Percentiles rank a stretch among this genome's conserved stretches.
phyloP scores from a whole-genome alignment of 1,284 basidiomycete genomes.

The Ustilago loliicola region DNA sequence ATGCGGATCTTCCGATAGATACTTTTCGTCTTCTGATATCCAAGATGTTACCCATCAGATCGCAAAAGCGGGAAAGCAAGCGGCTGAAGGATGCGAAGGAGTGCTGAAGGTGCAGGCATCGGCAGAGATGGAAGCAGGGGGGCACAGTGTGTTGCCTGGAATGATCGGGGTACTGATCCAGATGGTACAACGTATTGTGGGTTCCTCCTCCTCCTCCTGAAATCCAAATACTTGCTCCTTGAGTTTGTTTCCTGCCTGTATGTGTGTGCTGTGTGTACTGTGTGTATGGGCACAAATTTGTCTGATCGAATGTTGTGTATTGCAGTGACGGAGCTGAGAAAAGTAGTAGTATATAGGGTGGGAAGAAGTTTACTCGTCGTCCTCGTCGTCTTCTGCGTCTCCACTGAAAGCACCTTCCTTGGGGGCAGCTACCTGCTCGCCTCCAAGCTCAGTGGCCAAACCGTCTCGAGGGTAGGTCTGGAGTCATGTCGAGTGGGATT shows the following conservation, averaged over 20 bases:
- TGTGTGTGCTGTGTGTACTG: no score
- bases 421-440: conserved; percentile 48
- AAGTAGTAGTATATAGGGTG: background rate
- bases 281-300: background rate
- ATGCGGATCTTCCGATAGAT: conserved; percentile 28
- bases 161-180: conserved; percentile 28
- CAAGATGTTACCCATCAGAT: conserved; percentile 9
- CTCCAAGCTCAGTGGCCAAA: conserved; percentile 64
- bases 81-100: background rate
- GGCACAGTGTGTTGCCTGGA: conserved; percentile 20
- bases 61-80: conserved; percentile 2
- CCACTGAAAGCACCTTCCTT: conserved; percentile 55
- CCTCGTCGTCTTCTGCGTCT: conserved; percentile 50
- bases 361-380: conserved; percentile 42
- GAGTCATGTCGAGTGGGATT: background rate
- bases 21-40: conserved; percentile 26
- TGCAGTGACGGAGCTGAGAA: conserved; percentile 10
- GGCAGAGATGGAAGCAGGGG: conserved; percentile 24
- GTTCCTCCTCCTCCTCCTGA: background rate
- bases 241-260: no score
- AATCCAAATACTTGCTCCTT: background rate
- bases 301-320: conserved; percentile 16
- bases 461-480: conserved; percentile 68
- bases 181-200: conserved; percentile 20
- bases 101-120: conserved; percentile 4